A percentile compares a stretch with the other conserved stretches of the same genome.
Conservation (phyloP, 2,329 filamentous ascomycete genomes). For the Dothistroma pini region DNA sequence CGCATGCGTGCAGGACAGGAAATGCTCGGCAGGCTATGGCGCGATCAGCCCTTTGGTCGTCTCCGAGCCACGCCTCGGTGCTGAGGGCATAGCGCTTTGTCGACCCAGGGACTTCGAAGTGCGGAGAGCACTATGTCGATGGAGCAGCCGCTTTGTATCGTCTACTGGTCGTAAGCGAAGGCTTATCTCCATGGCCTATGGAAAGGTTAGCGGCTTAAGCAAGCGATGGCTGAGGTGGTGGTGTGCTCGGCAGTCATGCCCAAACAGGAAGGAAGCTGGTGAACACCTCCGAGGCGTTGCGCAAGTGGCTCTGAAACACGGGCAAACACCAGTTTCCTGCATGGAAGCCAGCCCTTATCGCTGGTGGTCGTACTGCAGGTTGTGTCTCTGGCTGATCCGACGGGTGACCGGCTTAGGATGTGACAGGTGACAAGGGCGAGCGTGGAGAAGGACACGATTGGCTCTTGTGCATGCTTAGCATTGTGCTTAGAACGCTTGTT, state of each 20-base stretch:
- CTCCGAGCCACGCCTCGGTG: no score
- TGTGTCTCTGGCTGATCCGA: no score
- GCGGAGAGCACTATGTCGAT: no score
- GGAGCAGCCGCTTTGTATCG: no score
- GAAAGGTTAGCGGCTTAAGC: background rate
- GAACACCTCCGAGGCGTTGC: background rate
- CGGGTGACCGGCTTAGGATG: no score
- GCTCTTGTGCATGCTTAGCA: background rate
- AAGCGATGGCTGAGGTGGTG: background rate
- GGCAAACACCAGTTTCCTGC: background rate
- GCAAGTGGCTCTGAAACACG: background rate
- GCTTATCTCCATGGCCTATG: background rate
- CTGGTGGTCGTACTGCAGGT: background rate
- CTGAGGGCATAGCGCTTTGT: no score
- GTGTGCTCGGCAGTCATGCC: background rate
- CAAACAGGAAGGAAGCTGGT: background rate
- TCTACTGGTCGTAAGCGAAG: background rate
- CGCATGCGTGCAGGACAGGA: no score
- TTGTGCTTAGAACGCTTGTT: background rate
- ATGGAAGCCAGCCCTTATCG: background rate
- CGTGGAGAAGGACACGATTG: background rate
- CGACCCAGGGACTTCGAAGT: no score
- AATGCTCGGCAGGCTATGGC: no score
- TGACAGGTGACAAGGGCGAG: background rate
- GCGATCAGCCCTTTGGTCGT: no score